Base-by-base conservation (phyloP, 805 yeast species). In the Wickerhamiella domercqiae region DNA sequence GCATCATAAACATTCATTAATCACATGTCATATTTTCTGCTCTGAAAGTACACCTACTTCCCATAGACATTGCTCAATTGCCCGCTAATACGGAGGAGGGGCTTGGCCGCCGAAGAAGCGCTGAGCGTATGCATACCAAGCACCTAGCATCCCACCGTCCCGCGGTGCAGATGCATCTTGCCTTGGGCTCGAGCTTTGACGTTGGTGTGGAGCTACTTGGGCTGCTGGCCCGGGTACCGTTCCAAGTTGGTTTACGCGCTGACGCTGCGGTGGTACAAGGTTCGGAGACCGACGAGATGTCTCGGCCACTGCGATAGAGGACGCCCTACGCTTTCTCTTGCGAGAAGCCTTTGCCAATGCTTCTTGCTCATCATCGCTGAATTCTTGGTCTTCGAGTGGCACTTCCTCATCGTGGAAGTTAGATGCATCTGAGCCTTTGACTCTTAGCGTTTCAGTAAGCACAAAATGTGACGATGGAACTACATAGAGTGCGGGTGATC, bases 341-440 rank as follows among this genome's bases (percentile, higher is more conserved):
- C 68, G 75, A 17, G 65, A 57, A 37, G 68, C 70, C 52, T 78
- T 86, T 32, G 70, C 71, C 25, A 71, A 76, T 47, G 73, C 69
- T 55, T 90, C 97, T 43, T 71, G 71, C 53, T 87, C 97, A 56
- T 90, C 97, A 55, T 90, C 97, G 1, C 95, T 81, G 47, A 77
- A 87, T 53, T 87, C 97, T 55, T 82, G 93, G 55, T 90, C 97
- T 21, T 80, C 93, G 47, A 75, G 84, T 0, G 94, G 83, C 21
- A 87, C 59, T 51, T 90, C 98, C 59, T 90, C 97, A 56, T 90
- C 98, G 54, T 82, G 78, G 55, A 82, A 76, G 49, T 90, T 90
- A 51, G 93, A 79, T 0, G 98, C 98, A 61, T 90, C 98, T 1
- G 84, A 77, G 18, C 97, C 98, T 50, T 78, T 86, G 17, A 67